Evolutionary conservation across 73 alveolate genomes (phyloP), one percentile per base, ranked within the genome.

Genomic region (Paramecium caudatum): DNA sequence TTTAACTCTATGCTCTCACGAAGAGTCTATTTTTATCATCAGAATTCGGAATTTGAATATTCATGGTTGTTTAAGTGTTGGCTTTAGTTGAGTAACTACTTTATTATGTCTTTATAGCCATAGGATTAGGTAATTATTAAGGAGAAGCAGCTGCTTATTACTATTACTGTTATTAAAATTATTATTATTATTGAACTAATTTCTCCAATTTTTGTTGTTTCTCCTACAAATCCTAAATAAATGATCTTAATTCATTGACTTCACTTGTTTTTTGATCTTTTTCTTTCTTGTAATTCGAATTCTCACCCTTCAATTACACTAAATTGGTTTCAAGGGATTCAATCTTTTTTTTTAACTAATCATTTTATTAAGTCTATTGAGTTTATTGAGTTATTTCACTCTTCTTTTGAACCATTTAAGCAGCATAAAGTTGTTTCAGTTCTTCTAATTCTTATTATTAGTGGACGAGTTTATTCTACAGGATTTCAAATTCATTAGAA

Each of bases 261-360:
- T 74, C 88, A 74, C 69, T 45, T 74, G 36, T 15, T 23, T 74
- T 74, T 16, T 74, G 6, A 19, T 74, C 88, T 45, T 74, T 74
- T 4, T 74, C 62, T 17, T 37, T 74, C 25, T 74, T 74, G 9
- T 74, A 74, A 16, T 23, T 45, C 0, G 39, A 17, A 16, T 74
- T 74, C 10, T 74, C 88, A 74, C 43, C 43, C 36, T 74, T 74
- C 21, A 74, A 43, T 23, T 45, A 39, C 0, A 23, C 47, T 12
- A 74, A 30, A 74, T 41, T 74, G 21, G 3, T 43, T 21, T 74
- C 88, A 3, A 74, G 32, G 12, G 21, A 13, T 41, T 74, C 88
- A 4, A 74, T 74, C 32, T 74, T 74, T 41, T 74, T 74, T 13
- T 74, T 41, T 16, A 74, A 43, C 21, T 10, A 19, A 37, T 74